Conservation (phyloP, 805 yeast genomes). For the Torulaspora gathmanii region DNA sequence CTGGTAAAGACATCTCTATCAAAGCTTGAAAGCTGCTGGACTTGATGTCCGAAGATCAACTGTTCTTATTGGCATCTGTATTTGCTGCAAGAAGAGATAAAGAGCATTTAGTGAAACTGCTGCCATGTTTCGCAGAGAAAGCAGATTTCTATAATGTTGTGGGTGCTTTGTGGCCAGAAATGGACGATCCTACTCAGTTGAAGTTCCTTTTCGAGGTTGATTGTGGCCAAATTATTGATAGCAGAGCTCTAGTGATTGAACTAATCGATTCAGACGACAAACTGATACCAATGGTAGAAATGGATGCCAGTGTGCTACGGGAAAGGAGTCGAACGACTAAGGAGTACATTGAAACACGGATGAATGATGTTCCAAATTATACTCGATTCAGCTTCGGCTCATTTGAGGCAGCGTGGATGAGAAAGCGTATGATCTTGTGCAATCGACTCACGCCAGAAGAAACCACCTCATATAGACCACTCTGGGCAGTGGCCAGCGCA, state of each 20-base stretch:
- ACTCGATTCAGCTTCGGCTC: constrained; percentile 1
- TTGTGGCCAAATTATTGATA: not conserved
- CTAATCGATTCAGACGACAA: constrained; percentile 18
- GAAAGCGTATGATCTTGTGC: constrained; percentile 25
- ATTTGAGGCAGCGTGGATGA: constrained; percentile 19
- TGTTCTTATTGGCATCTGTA: constrained; percentile 23
- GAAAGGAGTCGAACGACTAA: constrained; percentile 16
- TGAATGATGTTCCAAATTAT: constrained; percentile 8
- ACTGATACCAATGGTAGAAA: constrained; percentile 25
- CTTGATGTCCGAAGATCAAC: constrained; percentile 21
- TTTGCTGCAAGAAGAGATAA: constrained; percentile 27
- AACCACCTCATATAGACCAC: constrained; percentile 19
- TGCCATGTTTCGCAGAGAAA: constrained; percentile 11
- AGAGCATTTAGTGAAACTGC: constrained; percentile 8
- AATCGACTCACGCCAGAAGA: constrained; percentile 20
- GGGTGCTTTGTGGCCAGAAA: constrained; percentile 34
- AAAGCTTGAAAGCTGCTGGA: not conserved
- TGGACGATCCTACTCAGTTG: constrained; percentile 24
- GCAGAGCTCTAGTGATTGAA: constrained; percentile 33
- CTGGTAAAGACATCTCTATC: not conserved
- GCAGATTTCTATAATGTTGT: constrained; percentile 20
- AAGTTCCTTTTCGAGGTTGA: constrained; percentile 12
- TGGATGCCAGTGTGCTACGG: constrained; percentile 16
- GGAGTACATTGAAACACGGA: constrained; percentile 14
- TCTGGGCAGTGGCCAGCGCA: constrained; percentile 22